A percentile compares a stretch with the other conserved stretches of the same genome.
Evolutionary conservation across 805 yeast genomes (phyloP).

Genomic region (Candida vaughaniae): DNA sequence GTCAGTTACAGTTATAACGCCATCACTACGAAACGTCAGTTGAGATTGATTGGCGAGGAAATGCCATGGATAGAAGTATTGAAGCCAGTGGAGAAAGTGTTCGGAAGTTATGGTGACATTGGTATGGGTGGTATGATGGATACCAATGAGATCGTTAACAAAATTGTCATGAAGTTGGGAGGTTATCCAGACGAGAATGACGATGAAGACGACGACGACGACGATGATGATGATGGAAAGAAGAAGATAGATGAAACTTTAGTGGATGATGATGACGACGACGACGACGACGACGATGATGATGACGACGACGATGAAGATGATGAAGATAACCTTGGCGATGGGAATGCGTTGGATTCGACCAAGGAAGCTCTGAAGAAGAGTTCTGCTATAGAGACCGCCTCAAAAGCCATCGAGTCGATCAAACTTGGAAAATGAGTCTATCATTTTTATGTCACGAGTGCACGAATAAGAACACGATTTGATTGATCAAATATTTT

Average conservation of each 20-base stretch:
- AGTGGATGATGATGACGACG: conserved; percentile 46
- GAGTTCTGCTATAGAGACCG: too few relatives aligned
- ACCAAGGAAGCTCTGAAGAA: too few relatives aligned
- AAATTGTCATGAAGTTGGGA: conserved; percentile 68
- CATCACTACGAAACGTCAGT: conserved; percentile 81
- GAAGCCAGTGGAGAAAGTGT: conserved; percentile 91
- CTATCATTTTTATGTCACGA: conserved; percentile 1
- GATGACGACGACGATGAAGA: conserved; percentile 27
- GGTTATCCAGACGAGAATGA: conserved; percentile 51
- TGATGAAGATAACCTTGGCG: conserved; percentile 17
- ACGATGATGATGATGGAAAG: conserved; percentile 24
- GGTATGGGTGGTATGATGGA: conserved; percentile 99
- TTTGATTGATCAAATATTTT: neutral
- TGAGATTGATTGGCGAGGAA: conserved; percentile 74
- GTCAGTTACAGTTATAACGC: conserved; percentile 89
- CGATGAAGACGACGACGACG: conserved; percentile 47
- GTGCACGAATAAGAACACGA: conserved; percentile 1
- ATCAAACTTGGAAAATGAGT: neutral
- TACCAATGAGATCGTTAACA: conserved; percentile 90
- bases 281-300: conserved; percentile 45
- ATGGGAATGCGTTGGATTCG: too few relatives aligned
- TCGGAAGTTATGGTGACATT: conserved; percentile 90
- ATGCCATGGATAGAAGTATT: conserved; percentile 96
- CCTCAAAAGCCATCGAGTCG: conserved; percentile 2
- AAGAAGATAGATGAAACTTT: conserved; percentile 33